Evolutionary conservation across 257 asterid genomes (phyloP).

Genomic region (Handroanthus guayacan): DNA sequence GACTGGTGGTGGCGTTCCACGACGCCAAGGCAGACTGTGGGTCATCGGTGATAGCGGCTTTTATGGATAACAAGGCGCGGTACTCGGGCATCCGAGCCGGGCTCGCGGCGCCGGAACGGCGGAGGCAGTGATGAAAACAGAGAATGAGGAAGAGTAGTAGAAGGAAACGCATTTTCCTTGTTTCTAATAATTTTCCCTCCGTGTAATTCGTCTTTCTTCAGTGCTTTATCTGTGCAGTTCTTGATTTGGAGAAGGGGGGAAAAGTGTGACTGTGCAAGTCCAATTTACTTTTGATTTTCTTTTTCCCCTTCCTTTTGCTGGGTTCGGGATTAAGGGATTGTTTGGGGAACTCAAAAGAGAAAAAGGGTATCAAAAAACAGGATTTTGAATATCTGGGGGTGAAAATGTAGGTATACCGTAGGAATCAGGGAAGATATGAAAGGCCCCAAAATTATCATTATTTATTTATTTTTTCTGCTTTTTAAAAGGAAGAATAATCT

Average conservation of each 20-base stretch:
- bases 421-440: constrained; percentile 9
- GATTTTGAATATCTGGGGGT: constrained; percentile 27
- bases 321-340: not conserved
- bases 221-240: not conserved
- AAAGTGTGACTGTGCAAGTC: constrained; percentile 30
- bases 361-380: constrained; percentile 8
- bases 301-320: not conserved
- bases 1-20: constrained; percentile 57
- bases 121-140: constrained; percentile 41
- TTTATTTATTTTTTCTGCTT: constrained; percentile 5
- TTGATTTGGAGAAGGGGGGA: constrained; percentile 14
- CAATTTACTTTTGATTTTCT: not conserved
- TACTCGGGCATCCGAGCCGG: constrained; percentile 50
- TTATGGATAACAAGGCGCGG: constrained; percentile 61
- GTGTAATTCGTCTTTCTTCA: not conserved
- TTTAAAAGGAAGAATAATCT: constrained; percentile 30
- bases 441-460: constrained; percentile 1
- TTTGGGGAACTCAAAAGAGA: not conserved
- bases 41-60: constrained; percentile 64
- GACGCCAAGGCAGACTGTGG: constrained; percentile 58
- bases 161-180: constrained; percentile 54
- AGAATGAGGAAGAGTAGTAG: constrained; percentile 48
- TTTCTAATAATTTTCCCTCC: not conserved
- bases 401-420: constrained; percentile 6
- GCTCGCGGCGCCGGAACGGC: constrained; percentile 36